Conservation (phyloP, 768 basidiomycete genomes). For the Mycena belliarum region DNA sequence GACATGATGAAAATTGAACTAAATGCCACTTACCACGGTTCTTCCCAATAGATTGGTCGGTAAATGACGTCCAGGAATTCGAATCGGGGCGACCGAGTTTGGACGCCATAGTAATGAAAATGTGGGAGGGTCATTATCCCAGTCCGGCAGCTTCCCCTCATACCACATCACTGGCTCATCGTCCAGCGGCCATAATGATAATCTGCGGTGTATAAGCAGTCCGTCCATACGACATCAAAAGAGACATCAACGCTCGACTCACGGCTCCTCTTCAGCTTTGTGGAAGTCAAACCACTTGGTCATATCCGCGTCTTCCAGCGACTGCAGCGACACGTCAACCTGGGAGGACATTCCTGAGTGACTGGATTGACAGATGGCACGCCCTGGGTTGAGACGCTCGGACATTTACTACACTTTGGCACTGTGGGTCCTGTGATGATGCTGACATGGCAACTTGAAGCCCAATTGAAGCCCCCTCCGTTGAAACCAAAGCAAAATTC, state of each 20-base stretch:
- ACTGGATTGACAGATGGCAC: too few species aligned
- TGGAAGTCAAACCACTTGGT: neutral
- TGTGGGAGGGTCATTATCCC: neutral
- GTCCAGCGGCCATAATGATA: conserved; percentile 11
- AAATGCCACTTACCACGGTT: neutral
- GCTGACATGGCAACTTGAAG: neutral
- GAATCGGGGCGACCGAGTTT: neutral
- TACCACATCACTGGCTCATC: conserved; percentile 6
- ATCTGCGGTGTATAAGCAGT: neutral
- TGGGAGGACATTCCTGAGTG: neutral
- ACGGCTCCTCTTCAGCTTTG: conserved; percentile 7
- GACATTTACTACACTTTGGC: conserved; percentile 3
- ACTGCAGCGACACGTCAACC: neutral
- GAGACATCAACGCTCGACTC: neutral
- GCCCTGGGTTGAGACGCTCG: neutral
- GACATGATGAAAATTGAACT: neutral
- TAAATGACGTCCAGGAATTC: neutral
- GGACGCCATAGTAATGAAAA: conserved; percentile 8
- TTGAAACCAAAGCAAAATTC: too few species aligned
- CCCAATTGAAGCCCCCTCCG: too few species aligned
- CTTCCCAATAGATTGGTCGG: conserved; percentile 11
- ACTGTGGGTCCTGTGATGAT: conserved; percentile 14
- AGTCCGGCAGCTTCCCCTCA: neutral
- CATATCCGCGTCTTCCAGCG: conserved; percentile 9
- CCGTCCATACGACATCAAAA: neutral